Evolutionary conservation across 306 rosid genomes (phyloP).

Genomic region (Hippophae tibetana): DNA sequence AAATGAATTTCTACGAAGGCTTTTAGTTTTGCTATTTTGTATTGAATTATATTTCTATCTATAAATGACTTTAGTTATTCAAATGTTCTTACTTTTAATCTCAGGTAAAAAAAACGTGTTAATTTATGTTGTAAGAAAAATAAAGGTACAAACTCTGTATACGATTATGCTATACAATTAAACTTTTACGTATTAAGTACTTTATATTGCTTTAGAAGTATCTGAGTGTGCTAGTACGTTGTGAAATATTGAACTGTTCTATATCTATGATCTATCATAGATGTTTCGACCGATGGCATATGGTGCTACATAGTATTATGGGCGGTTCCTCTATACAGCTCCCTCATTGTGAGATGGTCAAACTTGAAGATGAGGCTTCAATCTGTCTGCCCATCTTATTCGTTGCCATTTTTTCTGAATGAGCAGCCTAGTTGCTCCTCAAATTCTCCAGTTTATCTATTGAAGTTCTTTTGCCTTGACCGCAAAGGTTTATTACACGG

Average conservation of each 20-base stretch:
- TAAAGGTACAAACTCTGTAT: too few relatives aligned
- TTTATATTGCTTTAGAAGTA: too few relatives aligned
- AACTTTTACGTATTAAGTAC: too few relatives aligned
- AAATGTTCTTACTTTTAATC: too few relatives aligned
- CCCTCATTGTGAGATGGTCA: constrained; percentile 32
- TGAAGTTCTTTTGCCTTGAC: constrained; percentile 50
- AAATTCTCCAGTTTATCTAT: constrained; percentile 44
- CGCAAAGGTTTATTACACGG: constrained; percentile 66
- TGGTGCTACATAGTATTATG: constrained; percentile 78
- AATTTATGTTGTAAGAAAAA: too few relatives aligned
- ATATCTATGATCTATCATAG: constrained; percentile 21
- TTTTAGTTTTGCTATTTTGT: too few relatives aligned
- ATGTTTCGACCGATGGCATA: constrained; percentile 62
- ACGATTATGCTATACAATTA: too few relatives aligned
- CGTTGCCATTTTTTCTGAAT: constrained; percentile 26
- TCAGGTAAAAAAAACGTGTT: too few relatives aligned
- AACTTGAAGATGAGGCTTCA: constrained; percentile 48
- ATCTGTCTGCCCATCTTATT: constrained; percentile 50
- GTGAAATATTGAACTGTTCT: not conserved
- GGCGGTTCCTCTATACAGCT: constrained; percentile 42
- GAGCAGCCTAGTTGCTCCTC: constrained; percentile 25
- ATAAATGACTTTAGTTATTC: too few relatives aligned
- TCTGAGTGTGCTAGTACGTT: not conserved
- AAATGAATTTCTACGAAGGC: too few relatives aligned
- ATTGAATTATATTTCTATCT: too few relatives aligned